Conservation (phyloP, 306 rosid species). For the Prunus padus region DNA sequence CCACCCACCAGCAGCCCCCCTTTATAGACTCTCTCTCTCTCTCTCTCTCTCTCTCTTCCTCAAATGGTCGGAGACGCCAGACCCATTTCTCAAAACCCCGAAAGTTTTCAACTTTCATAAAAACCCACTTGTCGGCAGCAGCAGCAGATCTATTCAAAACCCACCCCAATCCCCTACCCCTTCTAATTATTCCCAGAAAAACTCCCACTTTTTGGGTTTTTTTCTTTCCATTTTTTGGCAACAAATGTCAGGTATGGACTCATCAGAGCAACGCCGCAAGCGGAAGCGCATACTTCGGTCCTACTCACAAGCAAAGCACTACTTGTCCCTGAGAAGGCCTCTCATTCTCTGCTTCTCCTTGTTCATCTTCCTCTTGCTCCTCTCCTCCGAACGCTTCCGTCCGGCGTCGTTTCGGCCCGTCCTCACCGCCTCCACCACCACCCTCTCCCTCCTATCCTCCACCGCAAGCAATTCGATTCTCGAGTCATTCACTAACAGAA, state of each 20-base stretch:
- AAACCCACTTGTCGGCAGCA: not conserved
- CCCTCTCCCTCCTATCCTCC: conserved; percentile 51
- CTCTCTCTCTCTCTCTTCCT: not conserved
- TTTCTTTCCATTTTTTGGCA: not conserved
- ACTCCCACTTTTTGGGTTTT: not conserved
- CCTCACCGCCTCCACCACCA: conserved; percentile 43
- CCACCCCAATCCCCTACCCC: not conserved
- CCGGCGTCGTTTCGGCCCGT: conserved; percentile 47
- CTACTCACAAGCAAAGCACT: conserved; percentile 25
- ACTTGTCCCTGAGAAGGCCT: conserved; percentile 52
- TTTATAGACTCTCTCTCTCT: not conserved
- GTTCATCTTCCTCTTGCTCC: conserved; percentile 49
- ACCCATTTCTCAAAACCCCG: not conserved
- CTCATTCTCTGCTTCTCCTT: conserved; percentile 57
- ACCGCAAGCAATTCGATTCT: conserved; percentile 56
- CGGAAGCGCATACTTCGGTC: conserved; percentile 51
- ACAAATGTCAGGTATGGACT: conserved; percentile 42
- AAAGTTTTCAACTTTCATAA: not conserved
- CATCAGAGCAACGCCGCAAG: conserved; percentile 60
- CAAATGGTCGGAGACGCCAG: not conserved
- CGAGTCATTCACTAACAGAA: conserved; percentile 37
- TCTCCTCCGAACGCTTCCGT: conserved; percentile 45
- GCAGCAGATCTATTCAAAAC: not conserved
- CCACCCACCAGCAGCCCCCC: not conserved
- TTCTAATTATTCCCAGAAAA: not conserved